phyloP scores from a whole-genome alignment of 78 protist genomes.

The Emiliania huxleyi region DNA sequence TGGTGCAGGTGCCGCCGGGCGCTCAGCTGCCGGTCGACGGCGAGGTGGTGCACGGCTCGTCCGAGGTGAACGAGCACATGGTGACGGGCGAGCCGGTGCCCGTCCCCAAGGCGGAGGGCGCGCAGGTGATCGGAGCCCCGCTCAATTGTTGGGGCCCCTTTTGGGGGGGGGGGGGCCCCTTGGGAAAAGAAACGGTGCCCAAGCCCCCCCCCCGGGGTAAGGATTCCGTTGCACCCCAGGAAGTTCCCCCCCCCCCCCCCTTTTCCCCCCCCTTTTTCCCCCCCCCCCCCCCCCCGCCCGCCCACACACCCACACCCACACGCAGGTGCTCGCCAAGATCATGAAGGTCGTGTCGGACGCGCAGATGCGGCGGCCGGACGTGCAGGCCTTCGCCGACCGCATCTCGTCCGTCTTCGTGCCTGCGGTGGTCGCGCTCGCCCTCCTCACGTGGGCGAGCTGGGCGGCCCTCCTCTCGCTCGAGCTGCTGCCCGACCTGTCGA shows the following conservation, averaged over 20 bases:
- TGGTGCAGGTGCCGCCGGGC: conserved; percentile 65
- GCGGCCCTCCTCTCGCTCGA: neutral
- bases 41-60: conserved; percentile 42
- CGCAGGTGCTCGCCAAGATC: neutral
- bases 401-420: conserved; percentile 85
- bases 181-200: too few species aligned
- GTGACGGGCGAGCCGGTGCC: conserved; percentile 89
- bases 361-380: conserved; percentile 71
- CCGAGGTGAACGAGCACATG: conserved; percentile 82
- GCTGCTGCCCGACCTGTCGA: neutral
- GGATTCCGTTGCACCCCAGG: too few species aligned
- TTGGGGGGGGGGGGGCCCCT: too few species aligned
- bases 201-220: too few species aligned
- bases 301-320: too few species aligned
- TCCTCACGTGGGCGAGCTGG: conserved; percentile 77
- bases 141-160: conserved; percentile 57
- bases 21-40: conserved; percentile 49
- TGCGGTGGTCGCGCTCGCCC: conserved; percentile 66
- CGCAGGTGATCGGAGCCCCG: conserved; percentile 89
- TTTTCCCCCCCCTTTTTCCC: neutral
- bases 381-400: conserved; percentile 73
- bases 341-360: conserved; percentile 82
- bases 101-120: conserved; percentile 58
- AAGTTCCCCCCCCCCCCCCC: too few species aligned
- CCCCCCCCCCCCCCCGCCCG: neutral